Evolutionary conservation across 108 stramenopile species (phyloP), one percentile per base, ranked within the genome.

Genomic region (Nitzschia inconspicua): DNA sequence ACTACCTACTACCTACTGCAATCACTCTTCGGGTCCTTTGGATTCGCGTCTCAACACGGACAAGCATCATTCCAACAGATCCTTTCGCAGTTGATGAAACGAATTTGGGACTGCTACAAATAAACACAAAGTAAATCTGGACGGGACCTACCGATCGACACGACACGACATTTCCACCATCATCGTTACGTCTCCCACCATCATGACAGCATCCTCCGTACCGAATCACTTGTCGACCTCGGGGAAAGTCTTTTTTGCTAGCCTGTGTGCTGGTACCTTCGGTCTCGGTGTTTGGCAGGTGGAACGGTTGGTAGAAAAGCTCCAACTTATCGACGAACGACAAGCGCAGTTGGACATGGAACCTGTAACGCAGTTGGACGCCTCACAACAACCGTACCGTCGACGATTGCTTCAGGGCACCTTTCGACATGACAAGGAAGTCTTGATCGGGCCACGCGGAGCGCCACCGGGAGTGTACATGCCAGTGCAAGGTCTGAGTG

Each of bases 391-490:
- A 48, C 28, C 65, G 29, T 86, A 86, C 66, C 78, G 86, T 1
- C 46, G 74, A 34, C 66, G 83, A 1, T 40, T 49, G 9, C 37
- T 87, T 8, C 29, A 49, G 1, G 89, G 93, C 10, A 49, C 14
- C 32, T 85, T 82, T 28, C 61, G 55, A 18, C 86, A 94, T 57
- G 42, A 72, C 0, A 53, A 82, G 37, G 85, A 90, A 67, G 62
- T 86, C 0, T 51, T 90, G 36, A 61, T 94, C 27, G 93, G 93
- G n/a, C 93, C 89, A 16, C 73, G 93, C 22, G 93, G 88, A 49
- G 84, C 86, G 16, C 92, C 92, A 3, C 58, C 77, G 0, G 91
- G 87, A 18, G 84, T 84, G 4, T 70, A 80, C 50, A 56, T 77
- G 16, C 51, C 62, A 4, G 14, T 49, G 0, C 20, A 8, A 7